Base-by-base conservation (phyloP, 164 flowering plant species). In the Protea cynaroides region DNA sequence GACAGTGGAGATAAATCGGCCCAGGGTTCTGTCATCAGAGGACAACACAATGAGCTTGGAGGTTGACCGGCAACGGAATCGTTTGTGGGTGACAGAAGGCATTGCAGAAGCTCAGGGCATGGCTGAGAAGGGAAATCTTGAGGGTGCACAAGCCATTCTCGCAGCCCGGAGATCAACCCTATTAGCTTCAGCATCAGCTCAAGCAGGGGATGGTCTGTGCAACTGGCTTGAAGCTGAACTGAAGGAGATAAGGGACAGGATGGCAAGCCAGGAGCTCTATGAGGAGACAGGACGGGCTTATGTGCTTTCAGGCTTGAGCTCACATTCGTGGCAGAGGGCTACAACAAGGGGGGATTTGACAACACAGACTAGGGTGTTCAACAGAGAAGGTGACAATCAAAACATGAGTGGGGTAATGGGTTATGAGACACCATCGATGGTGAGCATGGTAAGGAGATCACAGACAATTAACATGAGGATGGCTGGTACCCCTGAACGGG, bases 281-380 rank as follows among this genome's bases (percentile, higher is more conserved):
- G 76, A 75, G 15, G 61, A 24, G 9, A 47, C 76, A 1, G 78
- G 78, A 9, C 64, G 78, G 21, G 81, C 81, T 25, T 72, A 75
- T 68, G 69, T 69, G 4, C 62, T 78, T 10, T 75, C 78, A 4
- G 74, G 78, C 14, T 64, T 78, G 72, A 78, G 81, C 58, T 78
- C 78, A 4, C 77, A 71, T 49, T 68, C 80, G 21, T 69, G 76
- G 74, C 74, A 66, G 69, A 61, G 77, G 73, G 80, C 80, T 24
- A 71, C 75, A 17, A 71, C 77, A 7, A 65, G 77, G 50, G 77
- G 80, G 8, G 59, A 65, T 43, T 66, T 61, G 0, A 50, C 44
- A 12, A 50, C 66, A 1, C 66, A 52, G 1, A 18, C 36, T 4
- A 4, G 37, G 15, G 53, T 36, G 25, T 9, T 43, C 7, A 50